A percentile compares a stretch with the other conserved stretches of the same genome.
phyloP scores from a whole-genome alignment of 768 basidiomycete species.

The Coprinopsis sp. region DNA sequence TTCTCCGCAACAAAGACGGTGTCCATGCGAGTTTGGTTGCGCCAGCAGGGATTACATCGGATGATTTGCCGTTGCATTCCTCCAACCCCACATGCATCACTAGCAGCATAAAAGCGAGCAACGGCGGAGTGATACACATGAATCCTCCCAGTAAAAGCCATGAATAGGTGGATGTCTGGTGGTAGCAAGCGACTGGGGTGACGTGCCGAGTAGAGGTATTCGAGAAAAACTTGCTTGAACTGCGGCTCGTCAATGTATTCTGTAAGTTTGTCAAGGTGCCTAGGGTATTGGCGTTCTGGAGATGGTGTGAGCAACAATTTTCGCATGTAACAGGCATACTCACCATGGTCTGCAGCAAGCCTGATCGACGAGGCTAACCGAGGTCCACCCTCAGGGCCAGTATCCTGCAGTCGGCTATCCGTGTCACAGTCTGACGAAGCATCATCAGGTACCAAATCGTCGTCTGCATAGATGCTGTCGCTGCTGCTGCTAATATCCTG shows the following conservation, averaged over 20 bases:
- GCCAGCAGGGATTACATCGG: constrained; percentile 20
- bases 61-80: constrained; percentile 26
- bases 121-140: constrained; percentile 23
- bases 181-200: constrained; percentile 7
- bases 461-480: constrained; percentile 3
- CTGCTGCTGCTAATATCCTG: not conserved
- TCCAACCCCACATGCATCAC: constrained; percentile 24
- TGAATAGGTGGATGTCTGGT: constrained; percentile 9
- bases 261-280: constrained; percentile 11
- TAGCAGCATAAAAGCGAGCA: constrained; percentile 23
- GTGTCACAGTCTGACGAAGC: not conserved
- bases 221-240: constrained; percentile 12
- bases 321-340: not conserved
- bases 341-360: constrained; percentile 11
- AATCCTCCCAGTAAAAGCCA: constrained; percentile 15
- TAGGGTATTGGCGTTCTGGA: constrained; percentile 17
- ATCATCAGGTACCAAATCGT: constrained; percentile 1
- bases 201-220: constrained; percentile 12
- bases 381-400: constrained; percentile 4
- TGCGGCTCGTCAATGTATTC: constrained; percentile 13
- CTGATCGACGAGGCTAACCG: constrained; percentile 8
- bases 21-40: constrained; percentile 18
- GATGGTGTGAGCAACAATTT: not conserved
- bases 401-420: not conserved
- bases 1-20: constrained; percentile 26